Evolutionary conservation across 2,329 filamentous ascomycete genomes (phyloP).

Genomic region (Biscogniauxia mediterranea): DNA sequence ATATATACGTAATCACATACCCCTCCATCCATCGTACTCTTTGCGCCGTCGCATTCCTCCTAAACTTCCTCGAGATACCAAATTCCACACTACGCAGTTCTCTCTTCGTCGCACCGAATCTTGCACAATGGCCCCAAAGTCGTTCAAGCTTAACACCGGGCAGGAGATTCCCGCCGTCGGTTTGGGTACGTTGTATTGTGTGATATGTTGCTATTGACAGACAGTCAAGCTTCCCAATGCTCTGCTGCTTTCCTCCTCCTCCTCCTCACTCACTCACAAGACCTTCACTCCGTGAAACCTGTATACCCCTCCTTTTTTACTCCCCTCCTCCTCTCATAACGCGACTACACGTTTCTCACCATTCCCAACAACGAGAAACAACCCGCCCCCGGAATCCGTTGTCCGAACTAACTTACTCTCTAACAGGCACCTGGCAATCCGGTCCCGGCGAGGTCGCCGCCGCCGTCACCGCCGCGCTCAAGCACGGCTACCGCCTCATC

Average conservation of each 20-base stretch:
- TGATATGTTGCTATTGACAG: background rate
- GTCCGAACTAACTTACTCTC: slow-evolving; percentile 4
- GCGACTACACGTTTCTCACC: background rate
- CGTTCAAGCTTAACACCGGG: slow-evolving; percentile 65
- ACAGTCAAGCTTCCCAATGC: background rate
- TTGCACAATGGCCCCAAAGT: slow-evolving; percentile 50
- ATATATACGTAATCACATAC: too few relatives aligned
- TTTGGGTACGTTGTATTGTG: slow-evolving; percentile 46
- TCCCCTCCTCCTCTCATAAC: background rate
- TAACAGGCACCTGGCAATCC: slow-evolving; percentile 63
- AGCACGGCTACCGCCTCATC: slow-evolving; percentile 57
- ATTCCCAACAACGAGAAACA: background rate
- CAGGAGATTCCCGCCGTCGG: slow-evolving; percentile 62
- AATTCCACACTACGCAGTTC: background rate
- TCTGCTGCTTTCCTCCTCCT: slow-evolving; percentile 5
- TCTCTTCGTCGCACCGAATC: background rate
- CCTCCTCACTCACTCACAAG: background rate
- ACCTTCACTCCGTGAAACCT: background rate
- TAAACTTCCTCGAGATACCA: background rate
- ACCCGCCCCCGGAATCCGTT: too few relatives aligned
- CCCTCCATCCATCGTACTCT: background rate
- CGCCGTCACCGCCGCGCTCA: slow-evolving; percentile 59
- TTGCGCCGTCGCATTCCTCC: background rate
- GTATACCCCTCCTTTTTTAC: background rate
- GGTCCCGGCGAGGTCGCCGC: slow-evolving; percentile 55